A percentile compares a stretch with the other conserved stretches of the same genome.
These are phyloP conservation scores for Candida gigantensis DNA, from an alignment of 1,139 yeast species.

Conservation along the genomic window DNA sequence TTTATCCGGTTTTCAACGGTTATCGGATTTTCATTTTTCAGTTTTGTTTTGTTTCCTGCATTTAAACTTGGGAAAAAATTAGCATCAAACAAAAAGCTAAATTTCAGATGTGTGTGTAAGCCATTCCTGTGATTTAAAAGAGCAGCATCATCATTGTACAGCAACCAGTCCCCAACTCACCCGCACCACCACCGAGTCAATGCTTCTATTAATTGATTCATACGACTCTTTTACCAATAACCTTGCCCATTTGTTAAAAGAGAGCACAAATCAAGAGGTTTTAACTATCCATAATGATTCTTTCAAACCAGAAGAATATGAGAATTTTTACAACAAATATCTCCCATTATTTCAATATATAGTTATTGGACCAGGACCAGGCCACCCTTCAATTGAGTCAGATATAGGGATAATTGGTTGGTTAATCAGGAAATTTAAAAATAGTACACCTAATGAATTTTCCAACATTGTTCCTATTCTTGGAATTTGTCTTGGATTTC, in stretches of 20 bases:
- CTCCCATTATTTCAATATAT: slow-evolving; percentile 66
- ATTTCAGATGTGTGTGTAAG: too few relatives aligned
- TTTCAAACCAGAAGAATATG: slow-evolving; percentile 36
- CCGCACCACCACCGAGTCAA: slow-evolving; percentile 15
- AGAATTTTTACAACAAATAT: slow-evolving; percentile 36
- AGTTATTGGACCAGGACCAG: slow-evolving; percentile 97
- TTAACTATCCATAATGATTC: slow-evolving; percentile 78
- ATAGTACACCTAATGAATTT: slow-evolving; percentile 13
- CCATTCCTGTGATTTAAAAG: too few relatives aligned
- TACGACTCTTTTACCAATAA: slow-evolving; percentile 94
- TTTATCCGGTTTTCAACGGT: too few relatives aligned
- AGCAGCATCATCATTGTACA: too few relatives aligned
- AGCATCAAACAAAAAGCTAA: too few relatives aligned
- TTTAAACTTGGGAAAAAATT: too few relatives aligned
- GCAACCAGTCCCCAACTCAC: too few relatives aligned
- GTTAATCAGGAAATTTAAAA: slow-evolving; percentile 36
- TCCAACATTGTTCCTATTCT: slow-evolving; percentile 60
- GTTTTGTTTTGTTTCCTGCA: too few relatives aligned
- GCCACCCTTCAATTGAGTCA: slow-evolving; percentile 63
- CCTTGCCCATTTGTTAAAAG: slow-evolving; percentile 63
- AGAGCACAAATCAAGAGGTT: slow-evolving; percentile 55
- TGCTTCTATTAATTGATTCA: slow-evolving; percentile 81
- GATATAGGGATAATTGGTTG: slow-evolving; percentile 81
- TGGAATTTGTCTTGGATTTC: slow-evolving; percentile 95
- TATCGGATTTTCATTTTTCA: too few relatives aligned